These are phyloP conservation scores for Ashbya aceris DNA, from an alignment of 1,139 yeast species.

Conservation along the genomic window DNA sequence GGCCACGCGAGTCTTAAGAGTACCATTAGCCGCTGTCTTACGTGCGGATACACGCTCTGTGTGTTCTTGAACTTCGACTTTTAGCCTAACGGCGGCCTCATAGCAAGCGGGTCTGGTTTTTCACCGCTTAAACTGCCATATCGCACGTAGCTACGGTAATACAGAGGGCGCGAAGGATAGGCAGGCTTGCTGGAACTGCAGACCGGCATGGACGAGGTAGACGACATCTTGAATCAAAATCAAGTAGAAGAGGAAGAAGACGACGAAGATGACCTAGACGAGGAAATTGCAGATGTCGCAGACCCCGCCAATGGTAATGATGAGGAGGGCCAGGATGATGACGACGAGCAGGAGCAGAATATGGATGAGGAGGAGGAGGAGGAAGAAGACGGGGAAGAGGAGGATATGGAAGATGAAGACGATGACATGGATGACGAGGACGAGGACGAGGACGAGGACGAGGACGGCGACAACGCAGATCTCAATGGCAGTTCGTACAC, in stretches of 20 bases:
- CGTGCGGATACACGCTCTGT: too few species aligned
- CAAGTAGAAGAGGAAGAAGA: conserved; percentile 23
- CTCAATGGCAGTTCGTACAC: conserved; percentile 12
- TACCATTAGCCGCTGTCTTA: too few species aligned
- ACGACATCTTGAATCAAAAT: conserved; percentile 23
- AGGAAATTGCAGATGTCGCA: conserved; percentile 14
- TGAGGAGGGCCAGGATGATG: conserved; percentile 12
- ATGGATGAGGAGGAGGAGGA: conserved; percentile 13
- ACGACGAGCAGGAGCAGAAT: conserved; percentile 16
- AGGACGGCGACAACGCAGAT: conserved; percentile 11
- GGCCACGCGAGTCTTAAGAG: too few species aligned
- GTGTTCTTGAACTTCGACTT: too few species aligned
- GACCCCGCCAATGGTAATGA: conserved; percentile 17
- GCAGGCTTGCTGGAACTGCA: neutral
- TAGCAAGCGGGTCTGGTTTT: too few species aligned
- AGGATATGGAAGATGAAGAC: conserved; percentile 10
- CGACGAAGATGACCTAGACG: conserved; percentile 27
- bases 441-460: conserved; percentile 14
- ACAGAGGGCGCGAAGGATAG: too few species aligned
- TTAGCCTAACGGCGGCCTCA: too few species aligned
- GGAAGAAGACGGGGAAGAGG: conserved; percentile 12
- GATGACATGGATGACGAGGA: conserved; percentile 13
- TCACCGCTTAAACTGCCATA: too few species aligned
- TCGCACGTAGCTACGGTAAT: too few species aligned
- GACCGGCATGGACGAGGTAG: conserved; percentile 24